Percentiles rank a stretch among this genome's conserved stretches.
Conservation (phyloP, 495 filamentous ascomycete species). For the Hypoxylon cercidicola region DNA sequence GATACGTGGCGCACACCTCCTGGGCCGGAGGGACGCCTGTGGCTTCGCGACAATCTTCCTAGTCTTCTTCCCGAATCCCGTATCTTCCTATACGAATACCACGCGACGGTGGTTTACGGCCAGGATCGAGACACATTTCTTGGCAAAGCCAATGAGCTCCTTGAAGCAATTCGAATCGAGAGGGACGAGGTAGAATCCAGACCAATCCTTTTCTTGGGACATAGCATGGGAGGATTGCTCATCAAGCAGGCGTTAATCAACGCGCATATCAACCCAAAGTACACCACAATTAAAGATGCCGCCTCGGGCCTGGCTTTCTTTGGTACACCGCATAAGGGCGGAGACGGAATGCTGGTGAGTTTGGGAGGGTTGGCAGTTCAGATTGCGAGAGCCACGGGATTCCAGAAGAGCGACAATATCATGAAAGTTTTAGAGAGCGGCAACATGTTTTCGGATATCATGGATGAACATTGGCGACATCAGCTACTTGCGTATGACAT, state of each 20-base stretch:
- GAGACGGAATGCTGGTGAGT: not conserved
- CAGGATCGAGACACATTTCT: slow-evolving; percentile 38
- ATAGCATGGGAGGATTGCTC: slow-evolving; percentile 39
- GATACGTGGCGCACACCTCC: slow-evolving; percentile 46
- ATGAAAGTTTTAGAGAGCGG: not conserved
- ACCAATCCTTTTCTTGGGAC: slow-evolving; percentile 36
- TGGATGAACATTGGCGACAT: not conserved
- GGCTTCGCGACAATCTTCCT: slow-evolving; percentile 47
- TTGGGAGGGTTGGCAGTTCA: not conserved
- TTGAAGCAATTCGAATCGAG: slow-evolving; percentile 35
- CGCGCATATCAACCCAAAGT: slow-evolving; percentile 27
- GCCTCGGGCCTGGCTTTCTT: slow-evolving; percentile 1
- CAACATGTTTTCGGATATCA: not conserved
- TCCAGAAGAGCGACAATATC: not conserved
- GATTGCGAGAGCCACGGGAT: not conserved
- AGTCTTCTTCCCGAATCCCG: slow-evolving; percentile 35
- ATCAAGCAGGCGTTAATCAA: slow-evolving; percentile 40
- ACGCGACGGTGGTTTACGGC: slow-evolving; percentile 40
- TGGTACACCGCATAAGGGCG: not conserved
- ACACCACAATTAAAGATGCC: slow-evolving; percentile 14
- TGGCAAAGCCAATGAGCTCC: slow-evolving; percentile 39
- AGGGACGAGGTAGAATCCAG: slow-evolving; percentile 25
- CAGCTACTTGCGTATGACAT: not conserved
- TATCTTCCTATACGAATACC: slow-evolving; percentile 46
- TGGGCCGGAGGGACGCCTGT: slow-evolving; percentile 36